phyloP scores from a whole-genome alignment of 768 basidiomycete genomes.

The Pleurotus eryngii region DNA sequence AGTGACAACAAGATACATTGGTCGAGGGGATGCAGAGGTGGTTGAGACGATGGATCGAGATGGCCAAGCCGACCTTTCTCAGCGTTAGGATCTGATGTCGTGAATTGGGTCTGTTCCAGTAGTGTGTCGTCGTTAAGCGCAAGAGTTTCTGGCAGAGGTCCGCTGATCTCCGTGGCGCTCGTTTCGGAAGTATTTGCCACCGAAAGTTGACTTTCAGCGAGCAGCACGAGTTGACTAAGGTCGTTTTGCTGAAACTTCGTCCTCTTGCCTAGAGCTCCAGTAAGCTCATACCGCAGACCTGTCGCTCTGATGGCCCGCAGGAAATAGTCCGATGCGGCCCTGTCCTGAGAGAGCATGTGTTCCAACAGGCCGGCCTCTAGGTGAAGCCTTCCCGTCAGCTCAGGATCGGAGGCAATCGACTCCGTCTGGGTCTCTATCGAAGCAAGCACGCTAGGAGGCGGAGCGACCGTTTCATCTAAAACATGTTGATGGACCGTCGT shows the following conservation, averaged over 20 bases:
- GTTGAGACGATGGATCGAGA: slow-evolving; percentile 81
- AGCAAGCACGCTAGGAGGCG: slow-evolving; percentile 39
- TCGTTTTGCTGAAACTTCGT: slow-evolving; percentile 91
- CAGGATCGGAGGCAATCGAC: slow-evolving; percentile 47
- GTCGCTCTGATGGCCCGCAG: slow-evolving; percentile 73
- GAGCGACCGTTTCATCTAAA: slow-evolving; percentile 78
- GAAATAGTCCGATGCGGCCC: slow-evolving; percentile 72
- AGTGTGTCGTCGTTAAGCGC: slow-evolving; percentile 93
- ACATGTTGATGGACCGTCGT: slow-evolving; percentile 72
- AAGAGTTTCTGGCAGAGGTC: slow-evolving; percentile 68
- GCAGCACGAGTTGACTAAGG: slow-evolving; percentile 84
- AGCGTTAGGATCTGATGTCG: slow-evolving; percentile 58
- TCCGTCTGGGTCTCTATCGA: slow-evolving; percentile 39
- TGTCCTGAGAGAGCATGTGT: slow-evolving; percentile 74
- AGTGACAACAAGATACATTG: slow-evolving; percentile 90
- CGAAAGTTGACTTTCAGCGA: slow-evolving; percentile 78
- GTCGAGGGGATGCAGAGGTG: slow-evolving; percentile 87
- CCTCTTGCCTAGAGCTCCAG: slow-evolving; percentile 88
- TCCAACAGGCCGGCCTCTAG: slow-evolving; percentile 80
- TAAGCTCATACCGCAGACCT: slow-evolving; percentile 84
- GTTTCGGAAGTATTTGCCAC: slow-evolving; percentile 19
- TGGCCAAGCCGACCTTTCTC: slow-evolving; percentile 51
- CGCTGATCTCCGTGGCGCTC: neutral
- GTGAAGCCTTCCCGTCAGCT: slow-evolving; percentile 63
- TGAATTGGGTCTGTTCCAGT: slow-evolving; percentile 90